Conservation (phyloP, 225 moss, liverwort and hornwort species). For the Neckera pumila region DNA sequence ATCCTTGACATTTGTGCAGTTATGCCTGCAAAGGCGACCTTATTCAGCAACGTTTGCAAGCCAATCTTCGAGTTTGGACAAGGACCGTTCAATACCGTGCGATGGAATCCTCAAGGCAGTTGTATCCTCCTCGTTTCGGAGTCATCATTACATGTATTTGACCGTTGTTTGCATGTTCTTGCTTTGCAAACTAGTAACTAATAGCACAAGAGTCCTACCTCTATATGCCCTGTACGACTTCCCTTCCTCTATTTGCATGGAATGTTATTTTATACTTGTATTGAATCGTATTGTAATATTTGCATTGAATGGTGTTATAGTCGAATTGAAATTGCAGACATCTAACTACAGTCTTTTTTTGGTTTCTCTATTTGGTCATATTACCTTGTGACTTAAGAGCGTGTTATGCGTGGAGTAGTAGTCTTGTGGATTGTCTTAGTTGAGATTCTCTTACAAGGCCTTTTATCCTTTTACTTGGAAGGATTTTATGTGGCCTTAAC, state of each 20-base stretch:
- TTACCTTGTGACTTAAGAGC: background rate
- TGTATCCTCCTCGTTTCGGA: slow-evolving; percentile 33
- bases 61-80: slow-evolving; percentile 81
- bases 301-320: background rate
- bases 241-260: background rate
- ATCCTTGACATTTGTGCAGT: slow-evolving; percentile 47
- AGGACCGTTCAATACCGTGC: slow-evolving; percentile 77
- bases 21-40: slow-evolving; percentile 84
- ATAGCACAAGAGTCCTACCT: background rate
- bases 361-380: background rate
- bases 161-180: background rate
- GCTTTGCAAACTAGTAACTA: background rate
- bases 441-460: background rate
- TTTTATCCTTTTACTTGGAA: background rate
- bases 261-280: background rate
- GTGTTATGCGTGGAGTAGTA: background rate
- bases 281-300: background rate
- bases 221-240: background rate
- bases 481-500: slow-evolving; percentile 7
- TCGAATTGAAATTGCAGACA: background rate
- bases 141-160: background rate
- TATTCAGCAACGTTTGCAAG: slow-evolving; percentile 75
- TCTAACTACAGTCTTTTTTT: background rate
- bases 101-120: slow-evolving; percentile 90
- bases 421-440: background rate